Evolutionary conservation across 163 green algal species (phyloP).

Genomic region (Volvox carteri): DNA sequence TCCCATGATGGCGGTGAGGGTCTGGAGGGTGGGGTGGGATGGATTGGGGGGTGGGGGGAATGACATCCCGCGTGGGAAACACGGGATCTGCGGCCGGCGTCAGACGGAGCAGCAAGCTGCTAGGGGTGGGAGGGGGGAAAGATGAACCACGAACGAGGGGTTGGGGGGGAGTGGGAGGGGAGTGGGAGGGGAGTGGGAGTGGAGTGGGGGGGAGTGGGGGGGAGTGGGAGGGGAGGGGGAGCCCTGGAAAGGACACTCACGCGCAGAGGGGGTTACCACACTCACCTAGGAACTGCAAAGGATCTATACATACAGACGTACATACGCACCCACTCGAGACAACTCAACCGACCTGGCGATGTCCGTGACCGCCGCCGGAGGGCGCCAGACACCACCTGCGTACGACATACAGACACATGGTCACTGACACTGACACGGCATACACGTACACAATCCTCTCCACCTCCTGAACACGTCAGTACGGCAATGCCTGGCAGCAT

Average conservation of each 20-base stretch:
- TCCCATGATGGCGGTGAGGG: conserved; percentile 33
- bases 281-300: neutral
- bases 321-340: neutral
- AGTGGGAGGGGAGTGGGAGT: neutral
- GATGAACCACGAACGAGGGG: too few relatives aligned
- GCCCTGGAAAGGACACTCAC: neutral
- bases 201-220: neutral
- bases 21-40: neutral
- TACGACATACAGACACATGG: neutral
- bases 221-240: neutral
- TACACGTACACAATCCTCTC: neutral
- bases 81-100: too few relatives aligned
- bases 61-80: too few relatives aligned
- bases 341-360: conserved; percentile 21
- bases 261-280: neutral
- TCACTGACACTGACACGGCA: neutral
- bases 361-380: conserved; percentile 29
- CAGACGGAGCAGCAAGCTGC: too few relatives aligned
- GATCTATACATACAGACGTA: neutral
- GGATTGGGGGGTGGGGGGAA: neutral
- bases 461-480: too few relatives aligned
- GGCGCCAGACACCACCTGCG: conserved; percentile 38
- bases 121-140: too few relatives aligned
- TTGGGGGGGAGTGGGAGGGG: neutral
- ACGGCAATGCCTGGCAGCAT: too few relatives aligned